Evolutionary conservation across 23 red algal genomes (phyloP), one percentile per base, ranked within the genome.

Genomic region (Porphyridium purpureum): DNA sequence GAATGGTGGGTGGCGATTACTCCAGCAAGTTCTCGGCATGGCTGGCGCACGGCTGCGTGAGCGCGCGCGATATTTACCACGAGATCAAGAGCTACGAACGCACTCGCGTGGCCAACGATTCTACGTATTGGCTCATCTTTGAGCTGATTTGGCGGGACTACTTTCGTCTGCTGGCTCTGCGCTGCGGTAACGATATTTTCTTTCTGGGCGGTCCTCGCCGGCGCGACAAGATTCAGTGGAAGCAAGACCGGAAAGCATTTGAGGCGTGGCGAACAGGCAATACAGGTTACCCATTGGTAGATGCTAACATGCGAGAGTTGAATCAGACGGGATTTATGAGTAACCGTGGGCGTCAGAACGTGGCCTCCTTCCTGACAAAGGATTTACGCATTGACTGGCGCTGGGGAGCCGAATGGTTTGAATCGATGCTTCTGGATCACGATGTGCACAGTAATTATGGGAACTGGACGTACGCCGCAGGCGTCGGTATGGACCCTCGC

Each of bases 51-150:
- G 86, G 86, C 1, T 82, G 76, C 59, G 11, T 93, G 36, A 76
- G 76, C 32, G 76, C 86, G 22, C 62, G 86, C 26, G 64, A 64
- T 40, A 9, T 93, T 28, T 84, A 93, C 68, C 59, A 52, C 55
- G 33, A 58, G 20, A 40, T 81, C 4, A 51, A 67, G 29, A 15
- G 30, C 23, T 93, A 72, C 73, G 86, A 93, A 64, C 58, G 65
- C 53, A 60, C 27, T 17, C 62, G 30, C 3, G 60, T 63, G n/a
- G 61, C 52, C 33, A 71, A 76, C 31, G 55, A 77, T 1, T 77
- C 68, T 17, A 83, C 86, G 0, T 93, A 93, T 29, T 93, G 86
- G 86, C 52, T 77, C 62, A 44, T 93, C 17, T 93, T 93, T 66
- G 86, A 93, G 41, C 44, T 93, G 23, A 59, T 82, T 55, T 73